A percentile compares a stretch with the other conserved stretches of the same genome.
phyloP scores from a whole-genome alignment of 2,329 filamentous ascomycete species.

The Ambrosiella cleistominuta region DNA sequence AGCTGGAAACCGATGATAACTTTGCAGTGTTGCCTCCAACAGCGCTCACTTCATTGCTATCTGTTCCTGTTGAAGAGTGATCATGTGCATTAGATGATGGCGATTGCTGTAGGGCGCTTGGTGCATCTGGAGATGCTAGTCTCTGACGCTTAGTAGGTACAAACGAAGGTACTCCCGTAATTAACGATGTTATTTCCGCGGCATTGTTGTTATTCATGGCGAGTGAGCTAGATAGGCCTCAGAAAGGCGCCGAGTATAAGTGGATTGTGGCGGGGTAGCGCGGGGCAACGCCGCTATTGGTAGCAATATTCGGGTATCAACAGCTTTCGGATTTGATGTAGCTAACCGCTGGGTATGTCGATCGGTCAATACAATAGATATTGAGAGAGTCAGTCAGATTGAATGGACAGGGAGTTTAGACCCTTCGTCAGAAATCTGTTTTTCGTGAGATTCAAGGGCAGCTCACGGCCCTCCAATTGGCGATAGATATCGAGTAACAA shows the following conservation, averaged over 20 bases:
- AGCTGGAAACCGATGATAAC: slow-evolving; percentile 27
- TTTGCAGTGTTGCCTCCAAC: neutral
- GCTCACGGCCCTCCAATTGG: neutral
- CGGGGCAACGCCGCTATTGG: no score
- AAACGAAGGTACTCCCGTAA: neutral
- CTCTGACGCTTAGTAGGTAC: slow-evolving; percentile 41
- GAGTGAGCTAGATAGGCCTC: neutral
- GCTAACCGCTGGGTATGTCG: no score
- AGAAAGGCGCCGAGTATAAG: no score
- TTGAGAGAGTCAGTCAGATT: neutral
- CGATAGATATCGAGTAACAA: neutral
- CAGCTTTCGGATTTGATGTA: no score
- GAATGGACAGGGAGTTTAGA: neutral
- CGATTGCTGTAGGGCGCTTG: neutral
- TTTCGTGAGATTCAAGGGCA: neutral
- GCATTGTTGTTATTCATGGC: neutral
- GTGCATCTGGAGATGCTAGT: slow-evolving; percentile 30
- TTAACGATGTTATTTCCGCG: neutral
- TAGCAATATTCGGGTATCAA: no score
- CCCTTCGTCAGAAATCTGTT: neutral
- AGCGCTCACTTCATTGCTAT: neutral
- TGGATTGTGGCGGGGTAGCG: no score
- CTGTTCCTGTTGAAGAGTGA: neutral
- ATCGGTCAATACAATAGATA: no score
- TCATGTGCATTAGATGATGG: neutral